Evolutionary conservation across 2,329 filamentous ascomycete genomes (phyloP).

Genomic region (Pseudogymnoascus sp.): DNA sequence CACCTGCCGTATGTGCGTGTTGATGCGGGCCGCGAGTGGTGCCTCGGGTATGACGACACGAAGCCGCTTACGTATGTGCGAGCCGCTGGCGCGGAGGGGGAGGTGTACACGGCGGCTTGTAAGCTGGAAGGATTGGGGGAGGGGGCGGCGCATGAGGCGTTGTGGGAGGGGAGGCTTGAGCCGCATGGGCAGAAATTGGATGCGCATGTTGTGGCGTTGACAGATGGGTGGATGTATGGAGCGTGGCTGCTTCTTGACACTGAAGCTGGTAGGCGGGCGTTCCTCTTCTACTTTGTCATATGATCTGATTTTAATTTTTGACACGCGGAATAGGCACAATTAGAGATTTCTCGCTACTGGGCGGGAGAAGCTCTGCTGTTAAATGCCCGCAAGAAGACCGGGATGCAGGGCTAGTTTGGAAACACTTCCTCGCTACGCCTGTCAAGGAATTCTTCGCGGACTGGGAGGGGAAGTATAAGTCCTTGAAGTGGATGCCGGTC

Average conservation of each 20-base stretch:
- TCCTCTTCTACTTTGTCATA: too few relatives aligned
- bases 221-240: constrained; percentile 12
- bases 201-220: constrained; percentile 13
- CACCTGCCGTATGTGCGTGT: constrained; percentile 13
- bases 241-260: constrained; percentile 14
- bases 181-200: constrained; percentile 9
- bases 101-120: neutral
- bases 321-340: neutral
- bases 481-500: constrained; percentile 2
- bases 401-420: constrained; percentile 1
- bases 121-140: neutral
- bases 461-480: constrained; percentile 10
- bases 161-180: constrained; percentile 2
- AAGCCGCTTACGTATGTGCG: constrained; percentile 13
- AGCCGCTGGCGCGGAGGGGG: neutral
- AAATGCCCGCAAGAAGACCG: neutral
- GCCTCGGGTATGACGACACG: constrained; percentile 12
- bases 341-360: neutral
- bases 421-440: constrained; percentile 10
- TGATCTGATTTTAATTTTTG: too few relatives aligned
- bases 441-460: constrained; percentile 11
- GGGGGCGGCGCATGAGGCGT: neutral
- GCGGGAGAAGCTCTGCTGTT: neutral
- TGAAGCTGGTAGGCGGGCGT: constrained; percentile 11
- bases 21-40: constrained; percentile 11